Conservation (phyloP, 768 basidiomycete genomes). For the Termitomyces sp. region DNA sequence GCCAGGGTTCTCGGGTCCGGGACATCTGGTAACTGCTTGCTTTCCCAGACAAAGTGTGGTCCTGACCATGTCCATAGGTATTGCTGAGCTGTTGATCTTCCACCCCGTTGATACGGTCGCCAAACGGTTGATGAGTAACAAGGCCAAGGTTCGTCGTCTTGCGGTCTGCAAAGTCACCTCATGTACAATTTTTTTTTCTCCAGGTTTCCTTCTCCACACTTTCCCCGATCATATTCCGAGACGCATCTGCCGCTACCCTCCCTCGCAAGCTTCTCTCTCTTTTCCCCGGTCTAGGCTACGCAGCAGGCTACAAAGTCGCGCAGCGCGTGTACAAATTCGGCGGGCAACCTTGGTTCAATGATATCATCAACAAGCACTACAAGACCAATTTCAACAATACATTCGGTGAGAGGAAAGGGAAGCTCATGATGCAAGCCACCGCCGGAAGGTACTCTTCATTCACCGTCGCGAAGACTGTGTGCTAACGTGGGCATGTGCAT, state of each 20-base stretch:
- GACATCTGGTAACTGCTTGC: constrained; percentile 63
- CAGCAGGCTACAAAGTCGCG: constrained; percentile 94
- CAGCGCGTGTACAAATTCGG: constrained; percentile 98
- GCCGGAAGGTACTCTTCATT: constrained; percentile 71
- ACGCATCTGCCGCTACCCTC: constrained; percentile 65
- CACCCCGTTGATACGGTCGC: constrained; percentile 97
- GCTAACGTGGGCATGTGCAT: background rate
- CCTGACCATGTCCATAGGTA: constrained; percentile 41
- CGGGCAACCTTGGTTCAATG: constrained; percentile 97
- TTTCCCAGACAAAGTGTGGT: background rate
- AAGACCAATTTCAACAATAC: constrained; percentile 73
- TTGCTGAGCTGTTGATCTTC: constrained; percentile 93
- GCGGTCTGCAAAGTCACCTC: background rate
- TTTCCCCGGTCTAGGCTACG: constrained; percentile 98
- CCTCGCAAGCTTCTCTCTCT: constrained; percentile 74
- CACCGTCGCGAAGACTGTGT: background rate
- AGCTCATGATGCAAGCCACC: constrained; percentile 91
- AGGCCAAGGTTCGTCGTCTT: constrained; percentile 53
- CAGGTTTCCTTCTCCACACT: constrained; percentile 62
- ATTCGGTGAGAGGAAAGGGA: constrained; percentile 94
- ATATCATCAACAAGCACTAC: constrained; percentile 79
- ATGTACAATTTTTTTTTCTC: background rate
- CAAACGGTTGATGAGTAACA: constrained; percentile 99
- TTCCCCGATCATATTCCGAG: constrained; percentile 82
- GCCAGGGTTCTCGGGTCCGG: constrained; percentile 92